phyloP scores from a whole-genome alignment of 208 protist genomes.

The Lotmaria passim region DNA sequence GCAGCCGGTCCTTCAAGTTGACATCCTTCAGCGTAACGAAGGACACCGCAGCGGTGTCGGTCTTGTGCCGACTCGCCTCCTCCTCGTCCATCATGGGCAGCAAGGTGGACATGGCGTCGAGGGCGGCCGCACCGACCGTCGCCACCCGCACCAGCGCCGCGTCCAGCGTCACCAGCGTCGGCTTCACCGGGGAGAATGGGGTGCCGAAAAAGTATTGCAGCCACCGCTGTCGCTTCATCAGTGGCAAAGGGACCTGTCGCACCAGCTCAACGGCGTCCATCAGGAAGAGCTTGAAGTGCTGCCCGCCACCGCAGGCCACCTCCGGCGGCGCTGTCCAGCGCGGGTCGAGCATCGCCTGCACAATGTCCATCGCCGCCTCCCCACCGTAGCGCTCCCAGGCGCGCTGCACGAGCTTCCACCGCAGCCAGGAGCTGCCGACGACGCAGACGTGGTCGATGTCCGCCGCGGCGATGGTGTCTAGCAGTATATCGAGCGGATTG shows the following conservation, averaged over 20 bases:
- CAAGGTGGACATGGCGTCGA: conserved; percentile 52
- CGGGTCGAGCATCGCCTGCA: conserved; percentile 20
- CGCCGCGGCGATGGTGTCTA: conserved; percentile 52
- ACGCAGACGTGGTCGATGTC: conserved; percentile 77
- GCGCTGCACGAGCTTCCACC: conserved; percentile 69
- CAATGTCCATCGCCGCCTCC: conserved; percentile 9
- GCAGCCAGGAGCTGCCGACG: conserved; percentile 67
- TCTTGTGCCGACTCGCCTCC: conserved; percentile 18
- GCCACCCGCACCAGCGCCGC: conserved; percentile 47
- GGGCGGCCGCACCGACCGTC: conserved; percentile 42
- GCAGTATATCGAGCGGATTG: conserved; percentile 61
- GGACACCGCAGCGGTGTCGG: conserved; percentile 42
- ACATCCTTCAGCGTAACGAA: conserved; percentile 56
- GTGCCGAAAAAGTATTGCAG: conserved; percentile 77
- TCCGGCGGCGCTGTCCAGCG: conserved; percentile 32
- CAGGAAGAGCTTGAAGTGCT: conserved; percentile 54
- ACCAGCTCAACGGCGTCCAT: conserved; percentile 45
- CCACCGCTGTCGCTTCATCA: conserved; percentile 53
- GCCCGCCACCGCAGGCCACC: conserved; percentile 31
- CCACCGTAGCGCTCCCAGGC: conserved; percentile 40
- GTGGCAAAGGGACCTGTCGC: conserved; percentile 21
- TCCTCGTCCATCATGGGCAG: conserved; percentile 67
- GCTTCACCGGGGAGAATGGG: conserved; percentile 44
- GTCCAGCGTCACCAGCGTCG: conserved; percentile 47
- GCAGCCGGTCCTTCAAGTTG: conserved; percentile 60